Evolutionary conservation across 129 eudicot species (phyloP), one percentile per base, ranked within the genome.

Genomic region (Dittrichia graveolens): DNA sequence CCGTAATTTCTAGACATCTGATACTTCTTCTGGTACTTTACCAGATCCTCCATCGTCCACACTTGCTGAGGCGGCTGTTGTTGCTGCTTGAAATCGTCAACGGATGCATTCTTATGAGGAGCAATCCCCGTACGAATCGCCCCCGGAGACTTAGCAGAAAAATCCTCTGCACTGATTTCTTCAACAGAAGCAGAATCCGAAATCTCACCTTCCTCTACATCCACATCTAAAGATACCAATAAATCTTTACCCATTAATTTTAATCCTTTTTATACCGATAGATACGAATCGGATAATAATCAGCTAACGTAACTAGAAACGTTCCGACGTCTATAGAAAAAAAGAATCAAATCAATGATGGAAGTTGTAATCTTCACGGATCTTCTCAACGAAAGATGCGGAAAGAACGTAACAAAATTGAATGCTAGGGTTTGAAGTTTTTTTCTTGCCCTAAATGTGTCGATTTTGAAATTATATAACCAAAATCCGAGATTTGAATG

Each of bases 161-260:
- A 92, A 53, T 52, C 92, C 45, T 85, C 83, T 54, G 83, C 89
- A 72, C 79, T 85, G 61, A 92, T 92, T 81, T 86, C 96, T 65
- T 89, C 95, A 12, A 92, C 77, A 16, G 96, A 84, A 13, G 83
- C 94, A n/a, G 92, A 76, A 83, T 93, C 98, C 3, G 98, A 90
- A 44, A 87, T 90, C 62, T 94, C 96, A 53, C 98, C 98, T 77
- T 94, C 98, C 78, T 94, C 98, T 57, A 85, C 91, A 53, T 89
- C 96, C 35, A 80, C 87, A 64, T 80, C 88, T 12, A 59, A 70
- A 48, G 76, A 70, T 44, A 77, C 68, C 62, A 80, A 54, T 70
- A 71, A 69, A 37, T 73, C 86, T 43, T 87, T 76, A 45, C 62
- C 75, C 83, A 71, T 77, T 71, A 19, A 35, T 77, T 63, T 65